A percentile compares a stretch with the other conserved stretches of the same genome.
These are phyloP conservation scores for Primulina tabacum DNA, from an alignment of 257 asterid species.

Conservation along the genomic window DNA sequence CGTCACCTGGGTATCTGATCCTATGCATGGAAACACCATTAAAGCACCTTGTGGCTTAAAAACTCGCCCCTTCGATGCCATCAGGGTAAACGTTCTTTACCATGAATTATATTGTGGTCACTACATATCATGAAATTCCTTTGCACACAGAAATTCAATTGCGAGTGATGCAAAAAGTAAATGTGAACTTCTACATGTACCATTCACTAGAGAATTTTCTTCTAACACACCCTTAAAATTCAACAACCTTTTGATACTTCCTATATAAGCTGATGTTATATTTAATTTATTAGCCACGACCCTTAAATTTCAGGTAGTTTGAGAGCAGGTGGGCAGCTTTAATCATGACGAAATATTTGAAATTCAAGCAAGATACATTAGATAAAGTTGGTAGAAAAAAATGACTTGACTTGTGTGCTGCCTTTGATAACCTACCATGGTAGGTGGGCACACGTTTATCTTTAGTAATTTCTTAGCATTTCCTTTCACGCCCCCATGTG, in stretches of 20 bases:
- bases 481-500: neutral
- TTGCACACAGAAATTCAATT: neutral
- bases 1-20: constrained; percentile 88
- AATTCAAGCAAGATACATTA: neutral
- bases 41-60: constrained; percentile 89
- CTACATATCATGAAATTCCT: neutral
- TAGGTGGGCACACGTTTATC: constrained; percentile 23
- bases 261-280: neutral
- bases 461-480: neutral
- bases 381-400: constrained; percentile 15
- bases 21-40: constrained; percentile 90
- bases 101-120: neutral
- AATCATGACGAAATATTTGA: neutral
- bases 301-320: neutral
- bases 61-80: constrained; percentile 80
- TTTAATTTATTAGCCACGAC: neutral
- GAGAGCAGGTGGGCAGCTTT: neutral
- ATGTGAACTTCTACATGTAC: neutral
- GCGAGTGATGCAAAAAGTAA: neutral
- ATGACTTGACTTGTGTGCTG: constrained; percentile 31
- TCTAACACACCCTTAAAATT: neutral
- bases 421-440: constrained; percentile 22
- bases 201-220: neutral
- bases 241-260: neutral
- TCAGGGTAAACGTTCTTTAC: constrained; percentile 51